phyloP scores from a whole-genome alignment of 345 rosid species.

The Luvunga scandens region DNA sequence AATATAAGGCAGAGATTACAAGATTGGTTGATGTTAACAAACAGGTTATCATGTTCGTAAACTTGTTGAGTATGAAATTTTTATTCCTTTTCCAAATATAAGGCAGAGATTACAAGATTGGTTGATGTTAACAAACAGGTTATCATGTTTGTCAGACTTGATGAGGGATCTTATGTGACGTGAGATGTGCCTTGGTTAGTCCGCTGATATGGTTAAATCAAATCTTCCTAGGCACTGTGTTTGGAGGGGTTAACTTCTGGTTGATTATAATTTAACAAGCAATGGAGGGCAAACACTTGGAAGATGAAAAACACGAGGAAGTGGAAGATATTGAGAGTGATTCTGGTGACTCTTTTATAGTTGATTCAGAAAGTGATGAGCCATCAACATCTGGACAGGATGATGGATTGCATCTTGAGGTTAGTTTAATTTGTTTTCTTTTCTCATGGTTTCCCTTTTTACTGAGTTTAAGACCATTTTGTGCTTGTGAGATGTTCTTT shows the following conservation, averaged over 20 bases:
- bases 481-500: background rate
- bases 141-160: background rate
- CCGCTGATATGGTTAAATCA: slow-evolving; percentile 12
- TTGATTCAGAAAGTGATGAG: slow-evolving; percentile 55
- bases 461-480: background rate
- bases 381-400: slow-evolving; percentile 48
- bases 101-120: background rate
- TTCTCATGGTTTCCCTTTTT: background rate
- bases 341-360: slow-evolving; percentile 58
- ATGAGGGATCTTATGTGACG: slow-evolving; percentile 1
- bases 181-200: slow-evolving; percentile 1
- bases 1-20: background rate
- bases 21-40: background rate
- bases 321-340: slow-evolving; percentile 40
- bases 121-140: background rate
- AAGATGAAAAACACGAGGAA: slow-evolving; percentile 40
- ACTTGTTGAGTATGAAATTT: slow-evolving; percentile 6
- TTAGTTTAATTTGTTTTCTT: slow-evolving; percentile 24
- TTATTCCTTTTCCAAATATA: background rate
- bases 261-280: slow-evolving; percentile 12
- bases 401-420: slow-evolving; percentile 62
- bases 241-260: slow-evolving; percentile 8
- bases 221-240: slow-evolving; percentile 7
- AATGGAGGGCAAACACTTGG: slow-evolving; percentile 40
- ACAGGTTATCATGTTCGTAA: background rate